Evolutionary conservation across 164 flowering plant genomes (phyloP).

Genomic region (Stephania cephalantha): DNA sequence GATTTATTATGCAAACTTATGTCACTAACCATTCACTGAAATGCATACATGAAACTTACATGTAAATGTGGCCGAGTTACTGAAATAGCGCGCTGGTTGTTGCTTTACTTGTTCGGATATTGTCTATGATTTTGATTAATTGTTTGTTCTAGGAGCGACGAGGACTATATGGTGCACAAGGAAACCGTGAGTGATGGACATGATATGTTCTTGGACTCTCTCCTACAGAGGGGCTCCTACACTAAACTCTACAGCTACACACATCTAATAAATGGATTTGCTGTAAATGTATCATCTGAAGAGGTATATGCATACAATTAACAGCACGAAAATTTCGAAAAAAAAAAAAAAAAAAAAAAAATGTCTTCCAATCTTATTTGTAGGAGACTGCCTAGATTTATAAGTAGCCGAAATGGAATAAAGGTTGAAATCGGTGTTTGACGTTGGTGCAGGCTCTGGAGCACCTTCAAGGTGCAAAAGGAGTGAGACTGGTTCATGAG

Average conservation of each 20-base stretch:
- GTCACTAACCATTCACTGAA: too few species aligned
- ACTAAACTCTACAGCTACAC: conserved; percentile 47
- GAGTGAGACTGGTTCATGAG: conserved; percentile 37
- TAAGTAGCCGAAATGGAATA: too few species aligned
- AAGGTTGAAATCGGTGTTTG: not conserved
- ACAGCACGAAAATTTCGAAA: not conserved
- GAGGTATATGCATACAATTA: conserved; percentile 27
- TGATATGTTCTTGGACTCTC: conserved; percentile 36
- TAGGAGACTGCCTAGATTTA: not conserved
- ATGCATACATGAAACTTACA: not conserved
- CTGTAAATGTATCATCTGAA: conserved; percentile 26
- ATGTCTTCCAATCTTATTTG: not conserved
- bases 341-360: not conserved
- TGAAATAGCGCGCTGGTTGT: not conserved
- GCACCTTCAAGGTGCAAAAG: conserved; percentile 25
- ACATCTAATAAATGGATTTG: conserved; percentile 47
- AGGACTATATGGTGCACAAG: conserved; percentile 25
- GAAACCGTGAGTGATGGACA: conserved; percentile 28
- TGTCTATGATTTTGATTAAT: not conserved
- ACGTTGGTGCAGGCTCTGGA: conserved; percentile 27
- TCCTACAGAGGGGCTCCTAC: conserved; percentile 28
- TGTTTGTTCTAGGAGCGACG: conserved; percentile 21
- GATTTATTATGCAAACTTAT: too few species aligned
- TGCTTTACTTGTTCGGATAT: not conserved
- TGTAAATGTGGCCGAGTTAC: not conserved